phyloP scores from a whole-genome alignment of 2,329 filamentous ascomycete species.

The Arthrobotrys pseudoclavata region DNA sequence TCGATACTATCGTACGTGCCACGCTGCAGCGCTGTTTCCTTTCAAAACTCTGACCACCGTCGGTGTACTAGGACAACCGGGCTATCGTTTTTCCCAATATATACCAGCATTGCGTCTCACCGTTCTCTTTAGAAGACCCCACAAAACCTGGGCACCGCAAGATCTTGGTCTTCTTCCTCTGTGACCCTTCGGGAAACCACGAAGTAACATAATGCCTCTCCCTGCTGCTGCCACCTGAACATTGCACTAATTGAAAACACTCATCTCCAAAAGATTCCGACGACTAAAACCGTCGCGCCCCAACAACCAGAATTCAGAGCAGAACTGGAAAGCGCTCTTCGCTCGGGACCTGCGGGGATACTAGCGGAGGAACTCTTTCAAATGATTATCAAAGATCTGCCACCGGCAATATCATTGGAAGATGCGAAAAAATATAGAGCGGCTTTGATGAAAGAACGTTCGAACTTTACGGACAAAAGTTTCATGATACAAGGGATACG shows the following conservation, averaged over 20 bases:
- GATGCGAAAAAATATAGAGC: conserved; percentile 66
- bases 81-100: conserved; percentile 43
- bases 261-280: not conserved
- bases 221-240: no score
- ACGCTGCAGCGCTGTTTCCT: no score
- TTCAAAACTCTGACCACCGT: no score
- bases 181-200: conserved; percentile 62
- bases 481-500: conserved; percentile 14
- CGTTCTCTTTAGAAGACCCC: conserved; percentile 40
- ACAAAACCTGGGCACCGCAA: conserved; percentile 41
- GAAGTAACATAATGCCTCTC: not conserved
- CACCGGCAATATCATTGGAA: conserved; percentile 64
- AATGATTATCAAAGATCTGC: conserved; percentile 56
- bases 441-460: conserved; percentile 67
- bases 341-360: not conserved
- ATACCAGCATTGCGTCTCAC: conserved; percentile 26
- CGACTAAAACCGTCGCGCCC: conserved; percentile 10
- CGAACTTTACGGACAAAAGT: conserved; percentile 33
- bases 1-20: conserved; percentile 13
- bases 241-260: not conserved
- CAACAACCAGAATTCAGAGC: conserved; percentile 16
- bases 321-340: not conserved
- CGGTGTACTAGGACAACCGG: conserved; percentile 26
- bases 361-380: conserved; percentile 59
- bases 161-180: conserved; percentile 44